Conservation (phyloP, 306 rosid genomes). For the Clitoria ternatea region DNA sequence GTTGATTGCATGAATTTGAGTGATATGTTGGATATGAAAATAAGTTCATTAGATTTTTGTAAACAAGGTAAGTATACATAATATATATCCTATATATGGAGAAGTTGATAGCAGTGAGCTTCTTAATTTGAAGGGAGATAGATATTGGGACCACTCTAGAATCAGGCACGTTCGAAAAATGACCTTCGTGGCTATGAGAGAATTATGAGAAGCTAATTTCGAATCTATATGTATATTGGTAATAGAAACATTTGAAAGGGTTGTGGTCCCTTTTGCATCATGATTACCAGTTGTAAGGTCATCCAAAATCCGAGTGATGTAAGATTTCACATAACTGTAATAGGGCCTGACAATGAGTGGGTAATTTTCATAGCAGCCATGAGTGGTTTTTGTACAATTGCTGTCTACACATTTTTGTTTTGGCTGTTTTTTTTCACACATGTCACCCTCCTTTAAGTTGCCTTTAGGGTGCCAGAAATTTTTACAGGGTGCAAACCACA, state of each 20-base stretch:
- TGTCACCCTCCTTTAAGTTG: too few relatives aligned
- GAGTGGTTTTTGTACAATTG: background rate
- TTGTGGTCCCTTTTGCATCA: conserved; percentile 35
- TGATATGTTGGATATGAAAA: background rate
- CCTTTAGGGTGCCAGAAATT: too few relatives aligned
- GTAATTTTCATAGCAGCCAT: conserved; percentile 21
- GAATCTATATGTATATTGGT: conserved; percentile 31
- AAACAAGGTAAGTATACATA: background rate
- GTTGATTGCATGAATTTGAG: conserved; percentile 1
- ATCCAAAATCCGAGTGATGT: conserved; percentile 18
- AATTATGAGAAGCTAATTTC: conserved; percentile 2
- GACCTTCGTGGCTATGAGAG: conserved; percentile 1
- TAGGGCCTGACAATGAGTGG: conserved; percentile 9
- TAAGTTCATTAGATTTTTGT: background rate
- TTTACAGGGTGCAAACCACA: too few relatives aligned
- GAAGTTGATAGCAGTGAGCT: background rate
- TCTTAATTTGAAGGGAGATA: background rate
- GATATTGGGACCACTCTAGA: conserved; percentile 26
- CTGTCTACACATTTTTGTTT: too few relatives aligned
- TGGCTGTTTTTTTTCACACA: too few relatives aligned
- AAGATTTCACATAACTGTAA: conserved; percentile 8
- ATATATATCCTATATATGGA: too few relatives aligned
- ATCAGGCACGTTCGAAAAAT: conserved; percentile 14
- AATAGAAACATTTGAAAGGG: conserved; percentile 32
- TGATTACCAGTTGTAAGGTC: background rate